phyloP scores from a whole-genome alignment of 805 yeast species.

The Saturnispora hagleri region DNA sequence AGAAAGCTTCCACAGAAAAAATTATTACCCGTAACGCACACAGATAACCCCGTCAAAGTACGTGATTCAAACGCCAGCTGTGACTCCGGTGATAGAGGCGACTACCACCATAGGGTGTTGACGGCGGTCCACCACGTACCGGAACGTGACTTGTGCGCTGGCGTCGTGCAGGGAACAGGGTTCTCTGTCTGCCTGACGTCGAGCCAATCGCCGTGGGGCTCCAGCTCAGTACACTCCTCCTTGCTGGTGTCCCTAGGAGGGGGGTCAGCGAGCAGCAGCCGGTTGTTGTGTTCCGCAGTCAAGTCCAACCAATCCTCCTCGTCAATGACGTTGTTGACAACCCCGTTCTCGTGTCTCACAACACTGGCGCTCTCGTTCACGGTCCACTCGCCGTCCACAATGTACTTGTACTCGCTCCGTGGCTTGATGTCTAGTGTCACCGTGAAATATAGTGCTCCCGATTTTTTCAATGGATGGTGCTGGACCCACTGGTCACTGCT shows the following conservation, averaged over 20 bases:
- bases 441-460: conserved; percentile 24
- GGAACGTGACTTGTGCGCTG: not conserved
- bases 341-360: conserved; percentile 2
- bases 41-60: not conserved
- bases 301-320: conserved; percentile 11
- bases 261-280: not conserved
- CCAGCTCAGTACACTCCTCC: not conserved
- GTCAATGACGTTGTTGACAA: not conserved
- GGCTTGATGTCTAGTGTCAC: conserved; percentile 16
- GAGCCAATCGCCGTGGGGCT: not conserved
- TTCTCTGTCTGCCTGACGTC: not conserved
- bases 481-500: conserved; percentile 49
- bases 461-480: conserved; percentile 32
- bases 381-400: conserved; percentile 51
- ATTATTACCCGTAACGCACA: not conserved
- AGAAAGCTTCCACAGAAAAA: not conserved
- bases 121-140: not conserved
- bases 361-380: conserved; percentile 16
- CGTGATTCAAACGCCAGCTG: not conserved
- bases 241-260: no score
- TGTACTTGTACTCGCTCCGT: conserved; percentile 42
- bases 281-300: not conserved
- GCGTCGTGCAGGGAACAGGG: not conserved
- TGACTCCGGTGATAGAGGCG: not conserved
- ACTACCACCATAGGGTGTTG: not conserved